phyloP scores from a whole-genome alignment of 352 stramenopile genomes.

The Phytophthora citricola region DNA sequence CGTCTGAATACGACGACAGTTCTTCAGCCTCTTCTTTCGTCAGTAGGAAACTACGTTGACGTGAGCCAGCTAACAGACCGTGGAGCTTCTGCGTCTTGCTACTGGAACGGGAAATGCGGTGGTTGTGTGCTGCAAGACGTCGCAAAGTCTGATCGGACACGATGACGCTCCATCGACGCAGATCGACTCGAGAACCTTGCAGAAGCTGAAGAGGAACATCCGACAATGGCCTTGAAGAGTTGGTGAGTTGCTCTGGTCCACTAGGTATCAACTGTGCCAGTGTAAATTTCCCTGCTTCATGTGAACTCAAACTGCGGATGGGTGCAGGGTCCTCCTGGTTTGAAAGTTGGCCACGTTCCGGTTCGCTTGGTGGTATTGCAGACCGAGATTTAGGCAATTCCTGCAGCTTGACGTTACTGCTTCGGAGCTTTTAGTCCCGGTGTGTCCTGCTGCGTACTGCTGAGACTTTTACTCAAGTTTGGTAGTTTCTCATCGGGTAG shows the following conservation, averaged over 20 bases:
- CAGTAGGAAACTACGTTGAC: constrained; percentile 10
- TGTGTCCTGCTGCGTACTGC: constrained; percentile 1
- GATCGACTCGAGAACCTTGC: constrained; percentile 52
- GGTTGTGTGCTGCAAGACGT: constrained; percentile 71
- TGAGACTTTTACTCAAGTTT: not conserved
- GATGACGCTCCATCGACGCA: constrained; percentile 75
- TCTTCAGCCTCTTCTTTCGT: constrained; percentile 18
- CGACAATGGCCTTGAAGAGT: constrained; percentile 8
- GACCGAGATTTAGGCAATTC: constrained; percentile 13
- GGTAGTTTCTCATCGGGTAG: constrained; percentile 3
- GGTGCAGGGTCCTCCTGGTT: constrained; percentile 43
- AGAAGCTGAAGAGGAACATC: constrained; percentile 76
- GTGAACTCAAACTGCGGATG: not conserved
- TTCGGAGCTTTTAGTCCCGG: constrained; percentile 16
- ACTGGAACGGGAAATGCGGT: constrained; percentile 41
- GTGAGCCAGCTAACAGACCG: constrained; percentile 3
- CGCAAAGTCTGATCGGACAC: constrained; percentile 69
- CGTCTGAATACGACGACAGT: constrained; percentile 14
- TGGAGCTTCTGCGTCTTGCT: constrained; percentile 24
- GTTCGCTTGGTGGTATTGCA: constrained; percentile 1
- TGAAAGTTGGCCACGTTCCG: constrained; percentile 13
- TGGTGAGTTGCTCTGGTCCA: constrained; percentile 10
- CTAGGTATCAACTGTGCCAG: constrained; percentile 26
- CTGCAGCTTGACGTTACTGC: constrained; percentile 35
- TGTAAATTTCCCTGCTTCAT: constrained; percentile 23